Percentiles rank a stretch among this genome's conserved stretches.
Conservation (phyloP, 2,329 filamentous ascomycete genomes). For the Colletotrichum melonis region DNA sequence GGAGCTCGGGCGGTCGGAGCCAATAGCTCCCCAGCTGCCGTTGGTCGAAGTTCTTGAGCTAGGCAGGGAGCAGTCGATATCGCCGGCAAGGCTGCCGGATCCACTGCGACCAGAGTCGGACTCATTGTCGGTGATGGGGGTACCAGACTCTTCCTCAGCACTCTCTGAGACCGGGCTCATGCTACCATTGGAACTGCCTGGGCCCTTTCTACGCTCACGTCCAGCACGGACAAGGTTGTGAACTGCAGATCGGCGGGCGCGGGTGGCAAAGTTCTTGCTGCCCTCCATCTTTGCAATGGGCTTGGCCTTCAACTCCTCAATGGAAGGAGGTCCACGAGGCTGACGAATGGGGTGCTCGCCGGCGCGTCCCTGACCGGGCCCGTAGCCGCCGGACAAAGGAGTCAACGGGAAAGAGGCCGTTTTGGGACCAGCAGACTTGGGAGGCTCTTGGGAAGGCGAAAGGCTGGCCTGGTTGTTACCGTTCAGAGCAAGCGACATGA, state of each 20-base stretch:
- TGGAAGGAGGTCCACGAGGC: slow-evolving; percentile 88
- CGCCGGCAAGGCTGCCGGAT: slow-evolving; percentile 84
- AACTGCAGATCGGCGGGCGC: slow-evolving; percentile 91
- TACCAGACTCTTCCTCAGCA: slow-evolving; percentile 70
- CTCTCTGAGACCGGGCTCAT: slow-evolving; percentile 92
- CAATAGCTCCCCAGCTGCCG: slow-evolving; percentile 81
- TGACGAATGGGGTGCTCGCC: slow-evolving; percentile 95
- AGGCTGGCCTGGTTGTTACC: slow-evolving; percentile 57
- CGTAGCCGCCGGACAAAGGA: slow-evolving; percentile 86
- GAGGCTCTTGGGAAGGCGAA: slow-evolving; percentile 55
- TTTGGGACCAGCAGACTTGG: slow-evolving; percentile 77
- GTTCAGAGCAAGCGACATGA: slow-evolving; percentile 76
- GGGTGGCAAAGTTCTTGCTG: slow-evolving; percentile 96
- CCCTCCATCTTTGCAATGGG: slow-evolving; percentile 94
- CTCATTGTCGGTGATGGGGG: slow-evolving; percentile 78
- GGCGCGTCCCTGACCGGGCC: slow-evolving; percentile 90
- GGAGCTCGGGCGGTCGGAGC: slow-evolving; percentile 83
- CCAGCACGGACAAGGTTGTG: slow-evolving; percentile 92
- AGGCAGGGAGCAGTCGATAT: slow-evolving; percentile 73
- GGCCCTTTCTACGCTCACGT: slow-evolving; percentile 84
- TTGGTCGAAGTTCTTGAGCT: slow-evolving; percentile 83
- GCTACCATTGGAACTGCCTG: slow-evolving; percentile 77
- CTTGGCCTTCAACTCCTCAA: slow-evolving; percentile 90
- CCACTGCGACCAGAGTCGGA: slow-evolving; percentile 78
- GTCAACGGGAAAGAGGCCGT: slow-evolving; percentile 83